Evolutionary conservation across 2,329 filamentous ascomycete genomes (phyloP).

Genomic region (Pestalotiopsis sp.): DNA sequence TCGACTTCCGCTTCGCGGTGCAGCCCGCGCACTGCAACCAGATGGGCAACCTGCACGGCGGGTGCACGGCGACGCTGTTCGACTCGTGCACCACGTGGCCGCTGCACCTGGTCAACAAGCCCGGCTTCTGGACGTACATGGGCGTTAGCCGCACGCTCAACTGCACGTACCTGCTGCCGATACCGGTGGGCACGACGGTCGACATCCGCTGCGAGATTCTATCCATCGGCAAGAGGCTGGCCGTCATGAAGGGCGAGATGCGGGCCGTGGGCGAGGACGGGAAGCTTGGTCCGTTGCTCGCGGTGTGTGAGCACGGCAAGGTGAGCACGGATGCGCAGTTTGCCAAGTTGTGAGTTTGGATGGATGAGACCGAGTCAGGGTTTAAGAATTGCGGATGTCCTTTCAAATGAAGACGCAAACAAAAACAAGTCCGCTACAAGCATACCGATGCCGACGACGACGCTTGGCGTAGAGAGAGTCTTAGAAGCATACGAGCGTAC

Average conservation of each 20-base stretch:
- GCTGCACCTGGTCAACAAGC: conserved; percentile 54
- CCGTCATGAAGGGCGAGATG: conserved; percentile 46
- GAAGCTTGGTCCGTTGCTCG: conserved; percentile 41
- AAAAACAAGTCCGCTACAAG: neutral
- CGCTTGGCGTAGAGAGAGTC: neutral
- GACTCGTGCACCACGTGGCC: conserved; percentile 64
- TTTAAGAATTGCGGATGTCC: too few relatives aligned
- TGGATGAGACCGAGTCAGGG: neutral
- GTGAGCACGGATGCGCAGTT: conserved; percentile 45
- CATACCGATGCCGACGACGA: neutral
- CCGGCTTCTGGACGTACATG: conserved; percentile 60
- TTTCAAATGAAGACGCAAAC: neutral
- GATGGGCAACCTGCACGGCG: conserved; percentile 58
- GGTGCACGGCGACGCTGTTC: conserved; percentile 65
- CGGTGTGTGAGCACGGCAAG: conserved; percentile 55
- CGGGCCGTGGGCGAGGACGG: conserved; percentile 35
- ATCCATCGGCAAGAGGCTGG: conserved; percentile 45
- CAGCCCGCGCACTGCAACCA: conserved; percentile 53
- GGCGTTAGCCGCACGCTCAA: conserved; percentile 67
- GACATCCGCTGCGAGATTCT: conserved; percentile 47
- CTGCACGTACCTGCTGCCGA: conserved; percentile 67
- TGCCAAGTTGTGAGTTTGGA: neutral
- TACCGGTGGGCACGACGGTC: conserved; percentile 46
- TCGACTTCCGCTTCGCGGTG: conserved; percentile 50
- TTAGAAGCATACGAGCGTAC: neutral